A percentile compares a stretch with the other conserved stretches of the same genome.
phyloP scores from a whole-genome alignment of 179 eudicot genomes.

The Corrigiola litoralis region DNA sequence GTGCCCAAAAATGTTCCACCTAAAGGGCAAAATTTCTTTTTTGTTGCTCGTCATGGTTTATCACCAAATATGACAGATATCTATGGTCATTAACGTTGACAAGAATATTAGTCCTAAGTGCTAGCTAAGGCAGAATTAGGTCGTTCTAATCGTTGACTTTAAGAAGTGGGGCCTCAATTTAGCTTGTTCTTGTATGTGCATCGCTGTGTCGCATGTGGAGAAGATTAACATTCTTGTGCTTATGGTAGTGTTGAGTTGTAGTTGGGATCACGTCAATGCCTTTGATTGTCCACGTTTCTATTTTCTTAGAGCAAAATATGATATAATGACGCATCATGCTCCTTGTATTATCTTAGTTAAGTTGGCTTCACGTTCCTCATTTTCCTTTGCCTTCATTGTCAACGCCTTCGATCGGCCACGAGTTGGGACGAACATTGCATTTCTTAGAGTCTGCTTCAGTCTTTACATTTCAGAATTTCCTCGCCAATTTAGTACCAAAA shows the following conservation, averaged over 20 bases:
- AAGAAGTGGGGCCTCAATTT: too few species aligned
- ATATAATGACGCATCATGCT: too few species aligned
- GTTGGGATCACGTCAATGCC: slow-evolving; percentile 2
- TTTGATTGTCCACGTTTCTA: not conserved
- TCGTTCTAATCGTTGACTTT: not conserved
- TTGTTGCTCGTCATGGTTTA: slow-evolving; percentile 5
- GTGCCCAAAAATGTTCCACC: not conserved
- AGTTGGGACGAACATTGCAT: too few species aligned
- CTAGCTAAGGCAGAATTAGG: not conserved
- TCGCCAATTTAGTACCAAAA: too few species aligned
- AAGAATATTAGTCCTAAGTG: not conserved
- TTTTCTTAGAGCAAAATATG: not conserved
- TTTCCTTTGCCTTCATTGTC: not conserved
- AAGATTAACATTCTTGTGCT: slow-evolving; percentile 1
- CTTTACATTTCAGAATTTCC: too few species aligned
- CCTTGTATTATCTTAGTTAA: not conserved
- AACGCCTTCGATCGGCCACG: too few species aligned
- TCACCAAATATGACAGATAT: too few species aligned
- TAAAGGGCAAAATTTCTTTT: not conserved
- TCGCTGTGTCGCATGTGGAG: not conserved
- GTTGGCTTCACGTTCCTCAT: not conserved
- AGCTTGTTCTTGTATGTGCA: too few species aligned
- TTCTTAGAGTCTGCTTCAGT: too few species aligned
- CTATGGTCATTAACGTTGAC: not conserved
- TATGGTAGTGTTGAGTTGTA: not conserved